Conservation (phyloP, 2,329 filamentous ascomycete species). For the Graphilbum ipis-grandicollis region DNA sequence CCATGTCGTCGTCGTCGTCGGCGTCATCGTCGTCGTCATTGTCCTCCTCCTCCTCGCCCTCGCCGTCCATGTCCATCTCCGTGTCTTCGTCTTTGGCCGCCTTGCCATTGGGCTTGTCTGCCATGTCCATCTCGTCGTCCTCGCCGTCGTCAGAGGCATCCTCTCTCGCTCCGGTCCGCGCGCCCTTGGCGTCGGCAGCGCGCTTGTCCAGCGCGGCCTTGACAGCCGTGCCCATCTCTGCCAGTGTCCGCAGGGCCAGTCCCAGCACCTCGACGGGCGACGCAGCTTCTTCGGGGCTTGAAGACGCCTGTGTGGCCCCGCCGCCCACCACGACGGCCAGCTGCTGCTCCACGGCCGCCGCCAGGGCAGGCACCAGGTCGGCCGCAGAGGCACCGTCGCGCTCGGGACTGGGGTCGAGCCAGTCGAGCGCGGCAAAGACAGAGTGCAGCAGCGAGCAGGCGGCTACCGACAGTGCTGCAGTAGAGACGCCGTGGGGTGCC, state of each 20-base stretch:
- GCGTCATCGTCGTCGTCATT: slow-evolving; percentile 19
- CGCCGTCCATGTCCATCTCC: slow-evolving; percentile 18
- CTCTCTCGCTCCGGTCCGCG: slow-evolving; percentile 12
- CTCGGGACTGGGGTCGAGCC: slow-evolving; percentile 32
- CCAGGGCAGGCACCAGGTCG: slow-evolving; percentile 27
- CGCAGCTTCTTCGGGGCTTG: too few species aligned
- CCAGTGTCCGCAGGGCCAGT: slow-evolving; percentile 43
- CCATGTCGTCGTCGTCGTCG: slow-evolving; percentile 12
- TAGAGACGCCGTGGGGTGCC: too few species aligned
- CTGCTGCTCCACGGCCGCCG: slow-evolving; percentile 18
- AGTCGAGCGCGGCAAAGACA: slow-evolving; percentile 34
- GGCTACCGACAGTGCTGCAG: slow-evolving; percentile 34
- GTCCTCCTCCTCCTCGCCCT: slow-evolving; percentile 18
- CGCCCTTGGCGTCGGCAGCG: slow-evolving; percentile 19
- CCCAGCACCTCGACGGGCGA: slow-evolving; percentile 24
- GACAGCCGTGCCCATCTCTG: slow-evolving; percentile 44
- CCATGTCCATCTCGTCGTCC: too few species aligned
- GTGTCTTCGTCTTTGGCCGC: slow-evolving; percentile 18
- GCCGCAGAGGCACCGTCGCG: slow-evolving; percentile 32
- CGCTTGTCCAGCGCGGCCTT: slow-evolving; percentile 31
- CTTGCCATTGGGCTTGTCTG: too few species aligned
- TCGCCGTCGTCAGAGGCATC: too few species aligned
- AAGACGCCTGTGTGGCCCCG: neutral
- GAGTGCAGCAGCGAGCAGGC: slow-evolving; percentile 47
- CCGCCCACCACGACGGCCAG: neutral